phyloP scores from a whole-genome alignment of 2,329 filamentous ascomycete species.

The Pseudopyrenochaeta lycopersici region DNA sequence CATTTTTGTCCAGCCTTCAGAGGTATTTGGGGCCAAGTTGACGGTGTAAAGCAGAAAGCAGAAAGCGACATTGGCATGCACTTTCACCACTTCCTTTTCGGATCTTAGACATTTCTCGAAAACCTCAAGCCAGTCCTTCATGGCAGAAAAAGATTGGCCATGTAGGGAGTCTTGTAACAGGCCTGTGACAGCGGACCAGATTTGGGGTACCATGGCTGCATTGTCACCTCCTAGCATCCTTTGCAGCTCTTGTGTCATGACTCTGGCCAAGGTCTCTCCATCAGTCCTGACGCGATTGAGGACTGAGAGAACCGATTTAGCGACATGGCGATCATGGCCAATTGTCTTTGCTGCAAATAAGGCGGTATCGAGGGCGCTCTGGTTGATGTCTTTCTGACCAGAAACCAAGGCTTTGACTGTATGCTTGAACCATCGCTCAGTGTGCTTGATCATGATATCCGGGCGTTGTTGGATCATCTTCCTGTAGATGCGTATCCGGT shows the following conservation, averaged over 20 bases:
- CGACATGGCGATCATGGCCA: conserved; percentile 73
- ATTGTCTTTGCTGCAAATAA: conserved; percentile 74
- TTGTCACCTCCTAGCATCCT: conserved; percentile 66
- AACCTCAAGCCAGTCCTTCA: conserved; percentile 77
- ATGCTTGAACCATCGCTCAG: conserved; percentile 81
- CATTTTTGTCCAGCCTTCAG: conserved; percentile 52
- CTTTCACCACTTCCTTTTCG: conserved; percentile 68
- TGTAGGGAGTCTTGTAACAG: conserved; percentile 72
- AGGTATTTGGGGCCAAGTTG: conserved; percentile 68
- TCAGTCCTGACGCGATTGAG: conserved; percentile 68
- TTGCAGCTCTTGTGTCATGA: conserved; percentile 72
- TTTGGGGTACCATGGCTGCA: conserved; percentile 76
- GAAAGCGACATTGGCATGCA: conserved; percentile 84
- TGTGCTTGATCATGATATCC: conserved; percentile 73
- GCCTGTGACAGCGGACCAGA: conserved; percentile 86
- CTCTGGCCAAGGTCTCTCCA: conserved; percentile 61
- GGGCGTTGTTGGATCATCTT: conserved; percentile 77
- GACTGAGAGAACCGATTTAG: conserved; percentile 72
- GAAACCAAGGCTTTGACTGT: conserved; percentile 85
- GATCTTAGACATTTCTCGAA: conserved; percentile 87
- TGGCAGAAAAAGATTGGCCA: conserved; percentile 74
- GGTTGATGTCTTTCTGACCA: conserved; percentile 77
- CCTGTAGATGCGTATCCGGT: conserved; percentile 80
- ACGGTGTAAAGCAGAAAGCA: conserved; percentile 81
- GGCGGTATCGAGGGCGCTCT: conserved; percentile 77